phyloP scores from a whole-genome alignment of 208 protist genomes.

The Crithidia bombi region DNA sequence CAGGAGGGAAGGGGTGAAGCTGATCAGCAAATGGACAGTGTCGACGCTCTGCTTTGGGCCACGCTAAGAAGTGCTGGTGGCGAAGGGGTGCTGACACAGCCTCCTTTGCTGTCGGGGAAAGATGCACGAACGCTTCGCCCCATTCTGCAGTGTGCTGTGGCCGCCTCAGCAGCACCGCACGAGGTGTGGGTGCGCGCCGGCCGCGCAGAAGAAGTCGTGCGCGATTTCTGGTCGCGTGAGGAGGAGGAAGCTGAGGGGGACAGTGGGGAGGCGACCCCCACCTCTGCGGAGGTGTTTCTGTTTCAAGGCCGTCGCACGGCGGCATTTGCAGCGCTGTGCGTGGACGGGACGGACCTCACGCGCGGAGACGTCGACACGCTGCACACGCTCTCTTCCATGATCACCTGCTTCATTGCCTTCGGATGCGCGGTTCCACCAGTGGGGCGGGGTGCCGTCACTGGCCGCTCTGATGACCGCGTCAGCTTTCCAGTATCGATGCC shows the following conservation, averaged over 20 bases:
- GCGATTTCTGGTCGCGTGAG: background rate
- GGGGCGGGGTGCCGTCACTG: background rate
- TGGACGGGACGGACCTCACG: slow-evolving; percentile 5
- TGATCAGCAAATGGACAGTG: background rate
- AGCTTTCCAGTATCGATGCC: background rate
- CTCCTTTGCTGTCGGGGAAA: background rate
- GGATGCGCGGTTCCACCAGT: slow-evolving; percentile 18
- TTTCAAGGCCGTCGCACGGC: slow-evolving; percentile 23
- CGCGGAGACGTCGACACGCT: slow-evolving; percentile 2
- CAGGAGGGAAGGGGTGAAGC: background rate
- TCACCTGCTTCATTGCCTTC: slow-evolving; percentile 22
- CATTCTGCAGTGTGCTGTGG: slow-evolving; percentile 33
- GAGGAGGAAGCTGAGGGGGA: background rate
- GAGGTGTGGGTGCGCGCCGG: slow-evolving; percentile 23
- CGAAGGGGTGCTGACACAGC: no score
- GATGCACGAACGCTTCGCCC: slow-evolving; percentile 13
- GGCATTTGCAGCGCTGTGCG: slow-evolving; percentile 15
- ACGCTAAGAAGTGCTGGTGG: background rate
- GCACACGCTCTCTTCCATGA: slow-evolving; percentile 18
- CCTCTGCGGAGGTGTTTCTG: slow-evolving; percentile 1
- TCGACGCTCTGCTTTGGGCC: background rate
- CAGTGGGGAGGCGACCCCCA: background rate
- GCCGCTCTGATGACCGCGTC: background rate
- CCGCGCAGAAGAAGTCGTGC: background rate
- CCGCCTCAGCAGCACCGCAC: slow-evolving; percentile 18